phyloP scores from a whole-genome alignment of 2,329 filamentous ascomycete species.

The Samsoniella hepiali region DNA sequence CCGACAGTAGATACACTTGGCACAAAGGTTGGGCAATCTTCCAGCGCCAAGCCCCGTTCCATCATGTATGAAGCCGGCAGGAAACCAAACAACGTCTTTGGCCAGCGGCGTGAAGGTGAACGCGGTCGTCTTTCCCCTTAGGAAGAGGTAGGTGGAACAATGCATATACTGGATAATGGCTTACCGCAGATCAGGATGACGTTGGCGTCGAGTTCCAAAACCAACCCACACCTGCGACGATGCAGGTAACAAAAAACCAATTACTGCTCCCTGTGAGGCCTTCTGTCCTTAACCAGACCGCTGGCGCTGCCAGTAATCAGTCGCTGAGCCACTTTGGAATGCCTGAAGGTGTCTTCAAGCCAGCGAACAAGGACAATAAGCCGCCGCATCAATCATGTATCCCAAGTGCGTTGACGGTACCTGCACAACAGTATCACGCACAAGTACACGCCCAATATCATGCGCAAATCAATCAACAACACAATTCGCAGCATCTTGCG shows the following conservation, averaged over 20 bases:
- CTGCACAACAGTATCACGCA: neutral
- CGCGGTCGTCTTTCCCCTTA: conserved; percentile 28
- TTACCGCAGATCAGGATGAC: conserved; percentile 3
- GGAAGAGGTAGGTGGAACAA: conserved; percentile 23
- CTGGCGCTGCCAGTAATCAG: neutral
- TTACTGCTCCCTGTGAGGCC: neutral
- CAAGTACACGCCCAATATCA: neutral
- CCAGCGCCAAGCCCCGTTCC: neutral
- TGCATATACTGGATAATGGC: neutral
- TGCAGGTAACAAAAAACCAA: neutral
- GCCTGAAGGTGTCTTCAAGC: neutral
- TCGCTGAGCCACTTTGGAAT: neutral
- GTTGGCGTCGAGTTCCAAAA: neutral
- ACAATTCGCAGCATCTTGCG: neutral
- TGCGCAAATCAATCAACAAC: neutral
- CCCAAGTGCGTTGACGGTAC: neutral
- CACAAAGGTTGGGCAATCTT: neutral
- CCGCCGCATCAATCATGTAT: neutral
- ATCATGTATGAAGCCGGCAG: neutral
- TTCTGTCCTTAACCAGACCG: neutral
- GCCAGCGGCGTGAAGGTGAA: neutral
- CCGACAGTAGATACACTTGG: neutral
- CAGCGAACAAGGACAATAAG: neutral
- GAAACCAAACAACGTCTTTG: neutral
- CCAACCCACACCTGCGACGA: neutral